Evolutionary conservation across 805 yeast genomes (phyloP).

Genomic region (Metahyphopichia silvanorum): DNA sequence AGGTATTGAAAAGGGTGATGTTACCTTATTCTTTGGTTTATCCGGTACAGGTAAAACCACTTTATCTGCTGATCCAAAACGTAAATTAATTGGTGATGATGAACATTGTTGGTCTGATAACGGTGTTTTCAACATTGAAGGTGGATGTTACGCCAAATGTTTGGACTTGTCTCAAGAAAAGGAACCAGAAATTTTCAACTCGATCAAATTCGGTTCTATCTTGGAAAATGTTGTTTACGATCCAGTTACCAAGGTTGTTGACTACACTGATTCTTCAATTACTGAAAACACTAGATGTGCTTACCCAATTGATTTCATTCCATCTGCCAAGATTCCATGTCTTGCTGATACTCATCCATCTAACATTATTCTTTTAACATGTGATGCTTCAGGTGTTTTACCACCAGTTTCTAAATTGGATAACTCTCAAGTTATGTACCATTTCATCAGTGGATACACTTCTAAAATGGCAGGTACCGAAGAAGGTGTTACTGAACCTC

Average conservation of each 20-base stretch:
- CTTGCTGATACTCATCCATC: constrained; percentile 85
- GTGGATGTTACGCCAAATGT: constrained; percentile 99
- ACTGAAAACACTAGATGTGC: constrained; percentile 99
- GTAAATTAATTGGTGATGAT: constrained; percentile 94
- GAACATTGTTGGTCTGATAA: constrained; percentile 99
- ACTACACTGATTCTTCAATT: constrained; percentile 74
- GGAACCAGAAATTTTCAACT: constrained; percentile 97
- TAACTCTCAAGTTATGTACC: constrained; percentile 97
- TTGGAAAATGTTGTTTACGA: constrained; percentile 92
- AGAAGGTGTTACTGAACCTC: constrained; percentile 97
- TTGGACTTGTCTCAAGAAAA: constrained; percentile 83
- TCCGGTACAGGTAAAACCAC: constrained; percentile 99
- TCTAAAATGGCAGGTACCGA: constrained; percentile 99
- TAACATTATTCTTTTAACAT: constrained; percentile 86
- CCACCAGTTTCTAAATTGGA: constrained; percentile 95
- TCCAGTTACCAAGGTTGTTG: constrained; percentile 73
- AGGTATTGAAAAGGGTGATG: constrained; percentile 78
- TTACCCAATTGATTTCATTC: constrained; percentile 95
- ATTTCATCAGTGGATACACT: constrained; percentile 96
- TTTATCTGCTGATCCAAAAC: constrained; percentile 90
- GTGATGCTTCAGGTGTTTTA: constrained; percentile 97
- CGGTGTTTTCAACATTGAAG: constrained; percentile 98
- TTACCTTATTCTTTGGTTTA: constrained; percentile 92
- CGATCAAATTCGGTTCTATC: constrained; percentile 91
- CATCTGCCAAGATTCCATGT: constrained; percentile 96